These are phyloP conservation scores for Aleurites moluccanus DNA, from an alignment of 441 rosid genomes.

Conservation along the genomic window DNA sequence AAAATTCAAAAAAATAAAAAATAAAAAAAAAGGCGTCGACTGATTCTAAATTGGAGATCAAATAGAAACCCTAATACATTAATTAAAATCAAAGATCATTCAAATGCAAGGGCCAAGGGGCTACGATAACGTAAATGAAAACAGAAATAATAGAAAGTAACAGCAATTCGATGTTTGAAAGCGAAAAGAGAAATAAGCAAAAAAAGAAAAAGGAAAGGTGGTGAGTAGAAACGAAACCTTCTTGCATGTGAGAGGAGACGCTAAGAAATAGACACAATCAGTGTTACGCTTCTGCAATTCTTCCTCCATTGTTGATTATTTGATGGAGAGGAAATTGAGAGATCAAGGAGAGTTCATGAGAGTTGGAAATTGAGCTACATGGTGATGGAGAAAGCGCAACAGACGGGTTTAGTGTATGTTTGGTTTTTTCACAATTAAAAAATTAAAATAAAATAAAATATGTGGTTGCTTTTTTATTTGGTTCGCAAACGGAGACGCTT, in stretches of 20 bases:
- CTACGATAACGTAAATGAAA: too few species aligned
- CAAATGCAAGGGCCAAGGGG: neutral
- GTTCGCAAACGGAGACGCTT: too few species aligned
- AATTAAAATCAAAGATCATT: neutral
- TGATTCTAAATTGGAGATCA: neutral
- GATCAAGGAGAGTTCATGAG: neutral
- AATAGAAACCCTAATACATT: neutral
- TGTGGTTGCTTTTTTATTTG: too few species aligned
- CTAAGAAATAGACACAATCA: constrained; percentile 64
- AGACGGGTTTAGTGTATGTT: too few species aligned
- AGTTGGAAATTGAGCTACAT: neutral
- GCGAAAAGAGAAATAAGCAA: neutral
- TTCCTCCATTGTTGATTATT: constrained; percentile 33
- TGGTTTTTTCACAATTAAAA: too few species aligned
- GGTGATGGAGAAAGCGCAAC: neutral
- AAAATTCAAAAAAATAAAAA: too few species aligned
- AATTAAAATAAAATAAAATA: too few species aligned
- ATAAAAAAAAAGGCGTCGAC: neutral
- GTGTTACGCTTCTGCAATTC: constrained; percentile 48
- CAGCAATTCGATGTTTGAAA: neutral
- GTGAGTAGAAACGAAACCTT: constrained; percentile 41
- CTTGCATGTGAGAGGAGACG: constrained; percentile 72
- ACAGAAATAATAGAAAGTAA: neutral
- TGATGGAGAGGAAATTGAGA: too few species aligned
- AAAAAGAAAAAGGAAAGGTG: too few species aligned